Percentiles rank a stretch among this genome's conserved stretches.
These are phyloP conservation scores for Pistacia atlantica DNA, from an alignment of 345 rosid genomes.

Conservation along the genomic window DNA sequence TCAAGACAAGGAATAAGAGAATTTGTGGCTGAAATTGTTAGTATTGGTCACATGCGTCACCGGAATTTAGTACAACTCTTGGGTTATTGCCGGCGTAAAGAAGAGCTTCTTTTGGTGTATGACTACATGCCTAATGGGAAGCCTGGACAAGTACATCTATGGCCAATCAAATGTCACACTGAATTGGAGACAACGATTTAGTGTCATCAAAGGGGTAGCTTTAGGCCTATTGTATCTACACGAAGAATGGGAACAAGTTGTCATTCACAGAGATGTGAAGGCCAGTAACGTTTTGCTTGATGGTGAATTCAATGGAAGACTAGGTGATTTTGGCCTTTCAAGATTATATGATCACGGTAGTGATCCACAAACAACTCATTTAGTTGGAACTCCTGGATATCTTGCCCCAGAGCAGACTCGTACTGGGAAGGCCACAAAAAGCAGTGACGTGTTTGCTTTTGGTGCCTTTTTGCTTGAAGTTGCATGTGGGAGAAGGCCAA, in stretches of 20 bases:
- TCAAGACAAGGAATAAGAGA: conserved; percentile 65
- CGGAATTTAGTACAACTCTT: conserved; percentile 54
- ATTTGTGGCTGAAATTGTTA: conserved; percentile 61
- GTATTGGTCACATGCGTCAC: conserved; percentile 57
- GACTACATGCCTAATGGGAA: conserved; percentile 71
- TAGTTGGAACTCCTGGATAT: conserved; percentile 67
- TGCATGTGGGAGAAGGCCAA: conserved; percentile 56
- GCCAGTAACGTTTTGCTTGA: conserved; percentile 72
- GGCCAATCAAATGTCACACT: conserved; percentile 45
- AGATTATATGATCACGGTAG: conserved; percentile 59
- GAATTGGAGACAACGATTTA: conserved; percentile 55
- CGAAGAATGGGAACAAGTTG: conserved; percentile 71
- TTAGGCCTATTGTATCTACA: conserved; percentile 55
- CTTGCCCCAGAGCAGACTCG: conserved; percentile 63
- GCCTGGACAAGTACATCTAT: conserved; percentile 55
- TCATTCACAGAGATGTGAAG: conserved; percentile 65
- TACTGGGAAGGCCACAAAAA: conserved; percentile 52
- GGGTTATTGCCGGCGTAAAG: conserved; percentile 64
- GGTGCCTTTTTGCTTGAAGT: conserved; percentile 69
- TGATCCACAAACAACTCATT: conserved; percentile 57
- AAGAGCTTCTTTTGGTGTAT: conserved; percentile 60
- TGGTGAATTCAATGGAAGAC: conserved; percentile 49
- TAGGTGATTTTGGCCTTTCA: conserved; percentile 73
- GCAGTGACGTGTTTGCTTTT: conserved; percentile 56
- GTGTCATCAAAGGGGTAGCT: conserved; percentile 58